Conservation (phyloP, 495 filamentous ascomycete genomes). For the Aspergillus funiculosus region DNA sequence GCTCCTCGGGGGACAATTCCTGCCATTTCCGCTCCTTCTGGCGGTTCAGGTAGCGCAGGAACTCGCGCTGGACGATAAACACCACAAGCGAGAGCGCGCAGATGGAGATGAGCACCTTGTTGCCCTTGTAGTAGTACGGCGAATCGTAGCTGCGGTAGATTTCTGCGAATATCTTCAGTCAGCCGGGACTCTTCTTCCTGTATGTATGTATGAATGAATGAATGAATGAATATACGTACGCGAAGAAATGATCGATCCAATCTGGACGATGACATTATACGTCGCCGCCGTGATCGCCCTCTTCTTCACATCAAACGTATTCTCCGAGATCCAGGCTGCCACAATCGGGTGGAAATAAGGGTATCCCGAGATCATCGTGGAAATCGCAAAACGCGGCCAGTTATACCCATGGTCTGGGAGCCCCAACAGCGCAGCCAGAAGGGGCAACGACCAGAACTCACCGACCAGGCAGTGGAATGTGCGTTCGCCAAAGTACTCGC, state of each 20-base stretch:
- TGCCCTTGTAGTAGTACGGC: constrained; percentile 37
- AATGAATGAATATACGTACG: constrained; percentile 15
- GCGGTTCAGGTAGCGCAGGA: constrained; percentile 29
- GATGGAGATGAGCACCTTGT: constrained; percentile 33
- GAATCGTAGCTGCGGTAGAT: constrained; percentile 32
- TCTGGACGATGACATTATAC: constrained; percentile 43
- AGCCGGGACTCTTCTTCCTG: too few relatives aligned
- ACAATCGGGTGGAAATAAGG: constrained; percentile 46
- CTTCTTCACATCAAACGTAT: constrained; percentile 37
- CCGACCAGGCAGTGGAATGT: constrained; percentile 39
- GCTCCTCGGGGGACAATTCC: constrained; percentile 29
- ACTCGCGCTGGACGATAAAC: constrained; percentile 28
- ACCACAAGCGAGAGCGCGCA: constrained; percentile 28
- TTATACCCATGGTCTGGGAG: constrained; percentile 30
- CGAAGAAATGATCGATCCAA: constrained; percentile 28
- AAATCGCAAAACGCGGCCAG: constrained; percentile 38
- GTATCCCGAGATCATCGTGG: constrained; percentile 37
- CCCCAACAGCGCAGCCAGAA: constrained; percentile 33
- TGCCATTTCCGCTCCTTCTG: constrained; percentile 35
- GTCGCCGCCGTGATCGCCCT: constrained; percentile 39
- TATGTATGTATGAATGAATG: not conserved
- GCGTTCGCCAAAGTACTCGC: constrained; percentile 42
- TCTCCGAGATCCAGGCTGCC: constrained; percentile 38
- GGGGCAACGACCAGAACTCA: constrained; percentile 44
- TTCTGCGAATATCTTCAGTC: constrained; percentile 16